Evolutionary conservation across 768 basidiomycete genomes (phyloP).

Genomic region (Xerocomellus amylosporus): DNA sequence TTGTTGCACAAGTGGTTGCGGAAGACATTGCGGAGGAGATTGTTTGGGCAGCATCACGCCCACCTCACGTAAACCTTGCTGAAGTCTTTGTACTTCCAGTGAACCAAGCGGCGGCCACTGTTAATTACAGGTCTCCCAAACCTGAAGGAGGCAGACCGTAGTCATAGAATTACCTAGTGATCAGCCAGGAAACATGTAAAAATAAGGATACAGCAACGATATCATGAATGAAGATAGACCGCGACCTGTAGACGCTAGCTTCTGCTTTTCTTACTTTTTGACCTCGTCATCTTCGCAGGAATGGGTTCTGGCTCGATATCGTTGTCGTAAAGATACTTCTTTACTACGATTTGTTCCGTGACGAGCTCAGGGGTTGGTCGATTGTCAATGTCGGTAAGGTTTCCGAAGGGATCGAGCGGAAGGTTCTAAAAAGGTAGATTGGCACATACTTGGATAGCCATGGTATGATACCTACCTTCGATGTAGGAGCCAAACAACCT

Average conservation of each 20-base stretch:
- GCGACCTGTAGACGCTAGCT: conserved; percentile 14
- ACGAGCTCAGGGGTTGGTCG: conserved; percentile 55
- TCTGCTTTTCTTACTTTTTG: conserved; percentile 52
- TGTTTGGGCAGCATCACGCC: conserved; percentile 92
- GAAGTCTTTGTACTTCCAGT: conserved; percentile 76
- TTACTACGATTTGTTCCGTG: conserved; percentile 65
- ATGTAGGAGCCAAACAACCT: conserved; percentile 64
- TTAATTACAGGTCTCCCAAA: conserved; percentile 50
- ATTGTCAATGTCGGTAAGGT: conserved; percentile 53
- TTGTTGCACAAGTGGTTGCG: conserved; percentile 55
- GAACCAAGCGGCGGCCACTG: conserved; percentile 70
- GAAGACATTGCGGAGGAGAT: conserved; percentile 97
- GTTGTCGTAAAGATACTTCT: conserved; percentile 79
- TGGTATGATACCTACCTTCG: conserved; percentile 51
- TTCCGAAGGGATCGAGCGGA: conserved; percentile 69
- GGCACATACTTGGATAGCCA: not conserved
- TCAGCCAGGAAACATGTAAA: conserved; percentile 7
- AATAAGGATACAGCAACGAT: conserved; percentile 36
- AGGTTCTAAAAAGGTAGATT: conserved; percentile 42
- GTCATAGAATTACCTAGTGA: not conserved
- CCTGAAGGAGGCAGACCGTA: not conserved
- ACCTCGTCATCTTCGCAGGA: conserved; percentile 52
- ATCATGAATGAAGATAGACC: conserved; percentile 19
- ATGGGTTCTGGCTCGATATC: conserved; percentile 44
- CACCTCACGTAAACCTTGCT: conserved; percentile 89